Evolutionary conservation across 2,329 filamentous ascomycete species (phyloP), one percentile per base, ranked within the genome.

Genomic region (Drechslerella dactyloides): DNA sequence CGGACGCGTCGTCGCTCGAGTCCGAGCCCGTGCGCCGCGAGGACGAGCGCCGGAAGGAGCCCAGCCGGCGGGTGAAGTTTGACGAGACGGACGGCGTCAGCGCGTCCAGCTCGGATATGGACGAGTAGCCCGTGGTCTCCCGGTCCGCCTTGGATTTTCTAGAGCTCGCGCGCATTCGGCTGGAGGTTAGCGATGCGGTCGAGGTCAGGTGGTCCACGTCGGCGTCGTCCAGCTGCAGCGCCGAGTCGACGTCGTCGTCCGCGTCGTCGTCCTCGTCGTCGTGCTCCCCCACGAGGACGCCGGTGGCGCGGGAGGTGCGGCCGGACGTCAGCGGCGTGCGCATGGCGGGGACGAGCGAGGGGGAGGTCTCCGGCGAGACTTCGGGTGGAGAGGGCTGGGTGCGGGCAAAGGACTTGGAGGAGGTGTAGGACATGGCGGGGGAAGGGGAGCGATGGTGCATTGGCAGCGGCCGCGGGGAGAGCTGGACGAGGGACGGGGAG

Each of bases 111-210:
- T 70, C 66, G 5, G 66, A 70, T 53, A 64, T 64, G 27, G 66
- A 70, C 15, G 59, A 64, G 19, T 70, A 70, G 8, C 66, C 46
- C 15, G 37, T 60, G 24, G 48, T 65, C 4, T 52, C 42, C 15
- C 52, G 52, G 8, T 48, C 40, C 19, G 60, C 27, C 62, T 57
- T 62, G 19, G 65, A 63, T 70, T 70, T 70, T 59, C 66, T 70
- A 70, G 66, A 70, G 60, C 54, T 46, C 53, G 44, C 8, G 48
- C 59, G 66, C 33, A 52, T 46, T 64, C 66, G 66, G 55, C 59
- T 70, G 27, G 66, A 70, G 21, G 66, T 70, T 70, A 70, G 66
- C 66, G 66, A 70, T 59, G 66, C 59, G 52, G 66, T 70, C 37
- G 50, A 63, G 35, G 60, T 64, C 13, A 64, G 54, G 23, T 64